Percentiles rank a stretch among this genome's conserved stretches.
phyloP scores from a whole-genome alignment of 208 protist genomes.

The Leptomonas seymouri region DNA sequence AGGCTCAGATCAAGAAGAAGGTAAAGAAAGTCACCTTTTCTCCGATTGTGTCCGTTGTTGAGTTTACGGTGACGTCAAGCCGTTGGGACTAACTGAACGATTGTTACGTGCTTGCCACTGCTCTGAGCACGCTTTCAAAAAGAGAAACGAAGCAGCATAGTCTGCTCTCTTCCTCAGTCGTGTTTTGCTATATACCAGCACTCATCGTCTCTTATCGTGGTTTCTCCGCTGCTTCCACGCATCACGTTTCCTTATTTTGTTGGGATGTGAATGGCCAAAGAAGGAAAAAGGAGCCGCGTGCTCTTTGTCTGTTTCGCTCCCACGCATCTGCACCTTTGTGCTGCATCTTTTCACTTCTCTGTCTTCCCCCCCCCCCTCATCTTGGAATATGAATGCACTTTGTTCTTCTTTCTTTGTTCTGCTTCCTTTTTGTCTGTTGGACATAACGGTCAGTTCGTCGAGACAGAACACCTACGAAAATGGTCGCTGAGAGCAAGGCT shows the following conservation, averaged over 20 bases:
- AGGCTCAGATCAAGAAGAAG: slow-evolving; percentile 14
- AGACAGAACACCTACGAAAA: slow-evolving; percentile 40
- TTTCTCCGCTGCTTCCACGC: too few species aligned
- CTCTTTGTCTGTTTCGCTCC: neutral
- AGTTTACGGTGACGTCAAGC: slow-evolving; percentile 18
- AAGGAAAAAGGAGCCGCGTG: too few species aligned
- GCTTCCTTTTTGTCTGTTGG: slow-evolving; percentile 6
- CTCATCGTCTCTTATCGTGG: too few species aligned
- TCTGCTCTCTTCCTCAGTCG: neutral
- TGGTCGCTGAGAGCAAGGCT: slow-evolving; percentile 87
- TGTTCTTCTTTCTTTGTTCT: neutral
- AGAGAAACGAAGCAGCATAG: neutral
- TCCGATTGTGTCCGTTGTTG: slow-evolving; percentile 26
- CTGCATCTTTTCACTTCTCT: neutral
- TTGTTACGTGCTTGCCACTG: neutral
- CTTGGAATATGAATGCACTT: neutral
- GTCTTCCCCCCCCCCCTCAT: neutral
- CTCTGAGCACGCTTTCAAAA: neutral
- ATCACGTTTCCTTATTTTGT: too few species aligned
- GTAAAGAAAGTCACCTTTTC: slow-evolving; percentile 33
- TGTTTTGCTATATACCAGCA: too few species aligned
- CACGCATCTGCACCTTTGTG: too few species aligned
- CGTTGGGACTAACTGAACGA: slow-evolving; percentile 1
- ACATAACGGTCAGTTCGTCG: slow-evolving; percentile 19
- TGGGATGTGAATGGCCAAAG: too few species aligned